Conservation (phyloP, 2,329 filamentous ascomycete genomes). For the Orbilia javanica region DNA sequence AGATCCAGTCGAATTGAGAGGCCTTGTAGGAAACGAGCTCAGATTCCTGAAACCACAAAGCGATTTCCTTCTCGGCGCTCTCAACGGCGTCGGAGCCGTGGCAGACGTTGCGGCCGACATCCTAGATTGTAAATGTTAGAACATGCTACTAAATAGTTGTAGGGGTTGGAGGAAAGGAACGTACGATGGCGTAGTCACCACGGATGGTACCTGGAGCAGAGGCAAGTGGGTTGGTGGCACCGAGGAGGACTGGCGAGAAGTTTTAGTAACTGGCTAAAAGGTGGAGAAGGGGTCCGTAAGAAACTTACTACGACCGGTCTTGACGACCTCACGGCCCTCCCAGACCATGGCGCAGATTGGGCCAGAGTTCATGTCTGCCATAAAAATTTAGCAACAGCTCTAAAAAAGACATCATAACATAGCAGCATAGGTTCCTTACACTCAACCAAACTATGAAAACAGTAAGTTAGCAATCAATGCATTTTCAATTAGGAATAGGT, state of each 20-base stretch:
- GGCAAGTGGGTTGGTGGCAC: constrained; percentile 97
- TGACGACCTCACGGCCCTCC: constrained; percentile 98
- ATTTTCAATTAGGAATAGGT: constrained; percentile 68
- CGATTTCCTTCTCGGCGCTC: constrained; percentile 99
- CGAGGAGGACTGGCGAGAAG: constrained; percentile 78
- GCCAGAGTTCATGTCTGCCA: constrained; percentile 91
- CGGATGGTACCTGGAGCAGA: constrained; percentile 98
- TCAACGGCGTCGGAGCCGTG: constrained; percentile 99
- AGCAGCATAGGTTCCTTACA: constrained; percentile 4
- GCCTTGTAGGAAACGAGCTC: constrained; percentile 89
- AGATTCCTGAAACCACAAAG: constrained; percentile 88
- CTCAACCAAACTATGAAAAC: constrained; percentile 57
- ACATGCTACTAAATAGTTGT: background rate
- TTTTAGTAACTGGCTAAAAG: constrained; percentile 49
- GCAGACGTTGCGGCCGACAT: constrained; percentile 98
- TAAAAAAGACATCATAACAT: no score
- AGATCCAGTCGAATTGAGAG: constrained; percentile 91
- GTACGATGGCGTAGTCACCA: constrained; percentile 85
- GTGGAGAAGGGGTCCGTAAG: background rate
- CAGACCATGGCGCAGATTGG: constrained; percentile 99
- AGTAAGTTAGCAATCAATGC: constrained; percentile 1
- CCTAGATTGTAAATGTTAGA: constrained; percentile 63
- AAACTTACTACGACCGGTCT: constrained; percentile 88
- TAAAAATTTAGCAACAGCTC: constrained; percentile 58
- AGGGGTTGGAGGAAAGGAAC: constrained; percentile 54